phyloP scores from a whole-genome alignment of 2,329 filamentous ascomycete species.

The Alternaria consortialis region DNA sequence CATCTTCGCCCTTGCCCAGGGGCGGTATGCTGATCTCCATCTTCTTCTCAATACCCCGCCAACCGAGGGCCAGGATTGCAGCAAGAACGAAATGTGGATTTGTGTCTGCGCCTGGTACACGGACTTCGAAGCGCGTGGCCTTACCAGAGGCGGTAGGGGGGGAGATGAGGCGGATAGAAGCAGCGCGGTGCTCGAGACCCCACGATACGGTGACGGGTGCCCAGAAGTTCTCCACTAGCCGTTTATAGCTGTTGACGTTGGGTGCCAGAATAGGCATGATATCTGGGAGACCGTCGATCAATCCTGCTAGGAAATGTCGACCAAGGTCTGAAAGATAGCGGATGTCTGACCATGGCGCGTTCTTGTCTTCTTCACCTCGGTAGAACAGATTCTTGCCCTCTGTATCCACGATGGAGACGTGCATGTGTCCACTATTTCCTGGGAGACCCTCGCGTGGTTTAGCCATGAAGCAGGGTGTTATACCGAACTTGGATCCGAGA shows the following conservation, averaged over 20 bases:
- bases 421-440: slow-evolving; percentile 95
- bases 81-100: slow-evolving; percentile 89
- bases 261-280: slow-evolving; percentile 96
- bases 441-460: slow-evolving; percentile 91
- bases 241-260: slow-evolving; percentile 97
- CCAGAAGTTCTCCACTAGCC: slow-evolving; percentile 99
- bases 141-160: slow-evolving; percentile 85
- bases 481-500: slow-evolving; percentile 83
- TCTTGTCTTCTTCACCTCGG: slow-evolving; percentile 74
- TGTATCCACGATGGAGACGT: slow-evolving; percentile 84
- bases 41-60: slow-evolving; percentile 92
- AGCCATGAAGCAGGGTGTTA: slow-evolving; percentile 98
- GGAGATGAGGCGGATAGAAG: slow-evolving; percentile 87
- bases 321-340: slow-evolving; percentile 85
- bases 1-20: slow-evolving; percentile 83
- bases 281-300: slow-evolving; percentile 88
- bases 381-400: slow-evolving; percentile 86
- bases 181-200: slow-evolving; percentile 94
- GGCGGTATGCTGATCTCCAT: slow-evolving; percentile 83
- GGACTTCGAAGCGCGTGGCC: slow-evolving; percentile 90
- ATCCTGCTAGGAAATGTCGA: slow-evolving; percentile 89
- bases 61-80: slow-evolving; percentile 86
- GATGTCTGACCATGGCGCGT: slow-evolving; percentile 68
- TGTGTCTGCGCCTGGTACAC: slow-evolving; percentile 91
- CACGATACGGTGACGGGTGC: slow-evolving; percentile 97